phyloP scores from a whole-genome alignment of 306 rosid genomes.

The Alnus rubra region DNA sequence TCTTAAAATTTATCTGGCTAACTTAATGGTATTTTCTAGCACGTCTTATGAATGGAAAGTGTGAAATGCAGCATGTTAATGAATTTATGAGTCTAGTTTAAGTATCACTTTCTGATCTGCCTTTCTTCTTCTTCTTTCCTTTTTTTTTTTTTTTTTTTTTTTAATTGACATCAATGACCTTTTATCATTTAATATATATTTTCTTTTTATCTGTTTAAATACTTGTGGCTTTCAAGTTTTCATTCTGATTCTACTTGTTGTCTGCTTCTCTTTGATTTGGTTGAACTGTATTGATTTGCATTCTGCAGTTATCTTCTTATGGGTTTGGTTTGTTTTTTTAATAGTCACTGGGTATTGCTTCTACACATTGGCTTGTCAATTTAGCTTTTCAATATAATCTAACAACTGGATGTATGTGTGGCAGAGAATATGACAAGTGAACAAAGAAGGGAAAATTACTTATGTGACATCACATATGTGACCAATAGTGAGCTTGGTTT shows the following conservation, averaged over 20 bases:
- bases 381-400: slow-evolving; percentile 23
- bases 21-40: background rate
- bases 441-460: slow-evolving; percentile 87
- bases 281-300: background rate
- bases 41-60: background rate
- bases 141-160: too few species aligned
- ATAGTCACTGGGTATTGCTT: slow-evolving; percentile 17
- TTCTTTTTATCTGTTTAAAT: background rate
- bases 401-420: slow-evolving; percentile 33
- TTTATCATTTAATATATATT: background rate
- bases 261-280: background rate
- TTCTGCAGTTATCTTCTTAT: background rate
- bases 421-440: slow-evolving; percentile 99
- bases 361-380: background rate
- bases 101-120: slow-evolving; percentile 7
- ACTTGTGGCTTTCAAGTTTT: background rate
- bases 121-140: background rate
- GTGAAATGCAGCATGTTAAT: background rate
- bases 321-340: background rate
- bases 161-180: background rate
- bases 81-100: background rate
- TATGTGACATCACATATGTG: slow-evolving; percentile 91
- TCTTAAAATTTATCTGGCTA: background rate
- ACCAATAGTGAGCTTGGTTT: slow-evolving; percentile 98
- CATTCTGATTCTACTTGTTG: slow-evolving; percentile 2